Evolutionary conservation across 345 rosid species (phyloP), one percentile per base, ranked within the genome.

Genomic region (Physaria fendleri): DNA sequence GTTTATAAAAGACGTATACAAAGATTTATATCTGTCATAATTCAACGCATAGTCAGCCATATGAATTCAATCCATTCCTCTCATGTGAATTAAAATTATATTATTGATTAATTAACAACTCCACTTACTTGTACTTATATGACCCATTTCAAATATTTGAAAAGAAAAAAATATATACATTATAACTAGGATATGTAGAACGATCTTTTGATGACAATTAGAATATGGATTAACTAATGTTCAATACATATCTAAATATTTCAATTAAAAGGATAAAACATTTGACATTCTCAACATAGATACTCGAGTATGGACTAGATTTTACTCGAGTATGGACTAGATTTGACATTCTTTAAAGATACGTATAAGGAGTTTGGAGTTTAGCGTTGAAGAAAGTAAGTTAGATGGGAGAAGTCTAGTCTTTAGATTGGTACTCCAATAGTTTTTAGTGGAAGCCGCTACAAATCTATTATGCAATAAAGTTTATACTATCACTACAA

Each of bases 401-500:
- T n/a, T 47, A n/a, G 28, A 34, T 34, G 52, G 60, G 63, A 45
- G 37, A 63, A 53, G 71, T 46, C 71, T 66, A 48, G 58, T 56
- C 51, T 56, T 56, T 66, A 66, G 71, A 29, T 24, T 56, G 71
- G 63, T 66, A 66, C 71, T 56, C 64, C 64, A 30, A 1, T 22
- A 25, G 34, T 66, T 56, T 56, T 56, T 56, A 66, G 58, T 66
- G 64, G 71, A 56, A 56, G 56, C 55, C 44, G 69, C 69, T 55
- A 33, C 15, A 30, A 3, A 27, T 46, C 34, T 37, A 46, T 35
- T 37, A 46, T 35, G 46, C 41, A 44, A 56, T 66, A 66, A 56
- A 56, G 50, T 38, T 46, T 47, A 56, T 16, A 66, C 64, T 56
- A 47, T 46, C n/a, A n/a, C n/a, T n/a, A n/a, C n/a, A n/a, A n/a